Percentiles rank a stretch among this genome's conserved stretches.
These are phyloP conservation scores for Phialocephala sp. DNA, from an alignment of 2,329 filamentous ascomycete species.

Conservation along the genomic window DNA sequence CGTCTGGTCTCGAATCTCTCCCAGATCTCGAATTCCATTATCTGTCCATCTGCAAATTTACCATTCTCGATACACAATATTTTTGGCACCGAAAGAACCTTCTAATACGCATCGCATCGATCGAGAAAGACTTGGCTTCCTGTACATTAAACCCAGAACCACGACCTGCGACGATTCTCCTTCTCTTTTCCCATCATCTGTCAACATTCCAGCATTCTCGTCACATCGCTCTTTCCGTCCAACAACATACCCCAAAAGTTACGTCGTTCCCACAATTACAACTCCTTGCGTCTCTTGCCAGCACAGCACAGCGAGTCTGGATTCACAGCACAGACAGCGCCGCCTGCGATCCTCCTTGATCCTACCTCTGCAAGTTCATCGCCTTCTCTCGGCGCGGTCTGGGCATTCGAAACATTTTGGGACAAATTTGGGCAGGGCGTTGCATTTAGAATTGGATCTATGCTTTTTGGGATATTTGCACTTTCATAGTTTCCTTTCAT, in stretches of 20 bases:
- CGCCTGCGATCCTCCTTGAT: neutral
- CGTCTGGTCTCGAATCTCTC: slow-evolving; percentile 14
- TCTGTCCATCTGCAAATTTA: slow-evolving; percentile 6
- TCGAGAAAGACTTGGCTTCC: slow-evolving; percentile 8
- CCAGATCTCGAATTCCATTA: neutral
- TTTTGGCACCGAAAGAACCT: slow-evolving; percentile 26
- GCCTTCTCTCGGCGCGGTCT: neutral
- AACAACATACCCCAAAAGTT: slow-evolving; percentile 10
- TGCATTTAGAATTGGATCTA: slow-evolving; percentile 37
- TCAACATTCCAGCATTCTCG: slow-evolving; percentile 30
- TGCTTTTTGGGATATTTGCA: slow-evolving; percentile 18
- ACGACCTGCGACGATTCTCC: slow-evolving; percentile 41
- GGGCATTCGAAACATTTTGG: neutral
- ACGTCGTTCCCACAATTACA: neutral
- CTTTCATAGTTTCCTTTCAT: slow-evolving; percentile 19
- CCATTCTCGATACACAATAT: slow-evolving; percentile 28
- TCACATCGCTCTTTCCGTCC: neutral
- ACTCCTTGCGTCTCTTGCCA: too few species aligned
- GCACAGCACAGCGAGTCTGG: slow-evolving; percentile 31
- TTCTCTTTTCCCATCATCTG: slow-evolving; percentile 24
- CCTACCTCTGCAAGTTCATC: neutral
- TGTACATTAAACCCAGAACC: slow-evolving; percentile 35
- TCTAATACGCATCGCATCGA: slow-evolving; percentile 30
- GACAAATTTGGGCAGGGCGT: slow-evolving; percentile 26
- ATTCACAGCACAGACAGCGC: slow-evolving; percentile 34